Percentiles rank a stretch among this genome's conserved stretches.
phyloP scores from a whole-genome alignment of 108 stramenopile species.

The Cylindrotheca closterium region DNA sequence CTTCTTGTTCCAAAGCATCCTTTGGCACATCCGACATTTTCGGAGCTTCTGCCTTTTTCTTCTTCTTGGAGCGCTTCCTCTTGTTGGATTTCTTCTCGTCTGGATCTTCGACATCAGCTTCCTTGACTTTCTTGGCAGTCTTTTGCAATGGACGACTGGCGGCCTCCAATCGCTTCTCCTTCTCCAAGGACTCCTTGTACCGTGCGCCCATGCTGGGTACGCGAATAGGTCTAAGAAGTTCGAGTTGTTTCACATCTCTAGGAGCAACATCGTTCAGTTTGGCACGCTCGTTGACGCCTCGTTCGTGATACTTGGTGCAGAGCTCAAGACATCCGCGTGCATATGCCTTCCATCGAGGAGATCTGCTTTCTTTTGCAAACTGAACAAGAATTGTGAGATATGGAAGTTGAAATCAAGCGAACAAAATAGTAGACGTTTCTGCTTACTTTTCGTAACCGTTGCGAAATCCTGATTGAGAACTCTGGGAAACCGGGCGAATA shows the following conservation, averaged over 20 bases:
- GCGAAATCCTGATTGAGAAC: conserved; percentile 68
- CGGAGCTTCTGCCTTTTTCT: conserved; percentile 6
- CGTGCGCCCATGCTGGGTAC: conserved; percentile 79
- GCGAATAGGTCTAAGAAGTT: conserved; percentile 65
- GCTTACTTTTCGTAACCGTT: conserved; percentile 71
- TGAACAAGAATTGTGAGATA: conserved; percentile 17
- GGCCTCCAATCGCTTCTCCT: conserved; percentile 60
- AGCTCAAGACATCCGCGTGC: conserved; percentile 82
- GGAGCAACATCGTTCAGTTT: conserved; percentile 68
- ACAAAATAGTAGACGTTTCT: neutral
- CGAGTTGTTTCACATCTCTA: conserved; percentile 83
- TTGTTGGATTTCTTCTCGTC: conserved; percentile 20
- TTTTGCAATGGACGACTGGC: conserved; percentile 37
- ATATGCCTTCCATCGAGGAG: conserved; percentile 79
- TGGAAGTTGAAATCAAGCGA: no score
- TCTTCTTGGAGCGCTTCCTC: conserved; percentile 26
- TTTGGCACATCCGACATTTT: conserved; percentile 2
- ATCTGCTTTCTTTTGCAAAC: conserved; percentile 78
- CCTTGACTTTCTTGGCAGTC: conserved; percentile 22
- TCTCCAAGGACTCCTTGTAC: conserved; percentile 64
- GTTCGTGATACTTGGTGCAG: conserved; percentile 62
- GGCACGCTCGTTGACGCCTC: conserved; percentile 52
- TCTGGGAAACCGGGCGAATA: conserved; percentile 89
- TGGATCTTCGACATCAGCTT: conserved; percentile 25
- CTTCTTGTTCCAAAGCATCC: conserved; percentile 41